These are phyloP conservation scores for Coemansia sp. DNA, from an alignment of 192 early-diverging fungal species.

Conservation along the genomic window DNA sequence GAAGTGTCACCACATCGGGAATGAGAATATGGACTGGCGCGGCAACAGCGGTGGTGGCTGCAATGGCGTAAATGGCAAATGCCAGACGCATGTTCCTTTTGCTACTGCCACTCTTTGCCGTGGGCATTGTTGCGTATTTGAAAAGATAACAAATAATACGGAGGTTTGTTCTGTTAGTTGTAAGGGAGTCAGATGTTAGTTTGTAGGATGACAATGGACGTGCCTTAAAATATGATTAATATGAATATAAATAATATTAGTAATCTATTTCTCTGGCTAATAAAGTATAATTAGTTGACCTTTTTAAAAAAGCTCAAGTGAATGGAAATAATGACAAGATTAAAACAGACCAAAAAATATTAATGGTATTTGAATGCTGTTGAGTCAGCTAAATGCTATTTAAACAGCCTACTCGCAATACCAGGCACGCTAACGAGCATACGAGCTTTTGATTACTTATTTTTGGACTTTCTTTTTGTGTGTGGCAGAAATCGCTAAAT, in stretches of 20 bases:
- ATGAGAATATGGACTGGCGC: slow-evolving; percentile 32
- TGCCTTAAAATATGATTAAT: too few relatives aligned
- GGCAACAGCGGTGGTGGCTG: slow-evolving; percentile 9
- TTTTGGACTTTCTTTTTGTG: background rate
- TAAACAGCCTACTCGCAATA: background rate
- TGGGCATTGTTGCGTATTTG: background rate
- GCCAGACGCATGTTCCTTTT: background rate
- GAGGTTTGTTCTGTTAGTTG: too few relatives aligned
- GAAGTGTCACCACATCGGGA: slow-evolving; percentile 36
- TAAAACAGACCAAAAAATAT: background rate
- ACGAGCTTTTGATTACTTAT: background rate
- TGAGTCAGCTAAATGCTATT: background rate
- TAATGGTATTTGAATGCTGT: background rate
- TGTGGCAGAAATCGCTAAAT: background rate
- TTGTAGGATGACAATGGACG: too few relatives aligned
- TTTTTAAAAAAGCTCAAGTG: too few relatives aligned
- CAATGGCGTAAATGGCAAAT: slow-evolving; percentile 7
- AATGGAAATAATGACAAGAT: background rate
- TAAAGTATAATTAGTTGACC: too few relatives aligned
- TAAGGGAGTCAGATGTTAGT: too few relatives aligned
- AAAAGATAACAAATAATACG: too few relatives aligned
- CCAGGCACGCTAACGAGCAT: background rate
- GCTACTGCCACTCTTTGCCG: background rate
- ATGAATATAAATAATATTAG: too few relatives aligned
- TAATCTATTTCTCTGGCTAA: too few relatives aligned